Percentiles rank a stretch among this genome's conserved stretches.
phyloP scores from a whole-genome alignment of 805 yeast species.

The Lipomyces chichibuensis region DNA sequence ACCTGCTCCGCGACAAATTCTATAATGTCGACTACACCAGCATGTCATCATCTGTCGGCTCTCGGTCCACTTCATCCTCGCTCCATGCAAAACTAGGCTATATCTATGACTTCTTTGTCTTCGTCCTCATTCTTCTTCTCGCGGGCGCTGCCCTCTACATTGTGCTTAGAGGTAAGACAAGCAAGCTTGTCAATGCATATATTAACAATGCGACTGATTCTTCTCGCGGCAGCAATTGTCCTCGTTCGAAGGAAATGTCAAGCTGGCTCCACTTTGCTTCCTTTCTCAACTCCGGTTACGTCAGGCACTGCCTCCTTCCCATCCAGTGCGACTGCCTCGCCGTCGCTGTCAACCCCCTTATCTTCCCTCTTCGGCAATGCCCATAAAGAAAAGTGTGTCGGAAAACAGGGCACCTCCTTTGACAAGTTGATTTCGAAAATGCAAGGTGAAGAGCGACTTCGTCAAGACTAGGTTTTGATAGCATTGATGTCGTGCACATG shows the following conservation, averaged over 20 bases:
- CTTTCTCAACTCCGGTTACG: slow-evolving; percentile 4
- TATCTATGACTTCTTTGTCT: slow-evolving; percentile 10
- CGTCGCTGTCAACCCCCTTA: slow-evolving; percentile 18
- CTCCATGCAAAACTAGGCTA: slow-evolving; percentile 8
- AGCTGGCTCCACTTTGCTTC: slow-evolving; percentile 6
- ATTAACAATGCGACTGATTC: not conserved
- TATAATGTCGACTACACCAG: slow-evolving; percentile 30
- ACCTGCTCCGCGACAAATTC: slow-evolving; percentile 31
- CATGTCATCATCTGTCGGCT: slow-evolving; percentile 20
- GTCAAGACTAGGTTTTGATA: slow-evolving; percentile 14
- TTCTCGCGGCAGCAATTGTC: not conserved
- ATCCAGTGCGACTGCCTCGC: slow-evolving; percentile 14
- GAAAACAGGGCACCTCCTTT: slow-evolving; percentile 21
- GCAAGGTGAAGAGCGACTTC: slow-evolving; percentile 23
- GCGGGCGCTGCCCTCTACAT: slow-evolving; percentile 11
- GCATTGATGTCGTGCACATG: not conserved
- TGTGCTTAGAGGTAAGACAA: slow-evolving; percentile 10
- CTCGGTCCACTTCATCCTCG: slow-evolving; percentile 14
- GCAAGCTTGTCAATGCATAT: not conserved
- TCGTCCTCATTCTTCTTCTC: slow-evolving; percentile 5
- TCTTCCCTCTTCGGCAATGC: slow-evolving; percentile 1
- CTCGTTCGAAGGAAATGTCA: slow-evolving; percentile 10
- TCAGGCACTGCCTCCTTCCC: not conserved
- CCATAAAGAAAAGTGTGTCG: not conserved
- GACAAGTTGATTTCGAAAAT: slow-evolving; percentile 24